Evolutionary conservation across 306 rosid genomes (phyloP), one percentile per base, ranked within the genome.

Genomic region (Gleditsia sinensis): DNA sequence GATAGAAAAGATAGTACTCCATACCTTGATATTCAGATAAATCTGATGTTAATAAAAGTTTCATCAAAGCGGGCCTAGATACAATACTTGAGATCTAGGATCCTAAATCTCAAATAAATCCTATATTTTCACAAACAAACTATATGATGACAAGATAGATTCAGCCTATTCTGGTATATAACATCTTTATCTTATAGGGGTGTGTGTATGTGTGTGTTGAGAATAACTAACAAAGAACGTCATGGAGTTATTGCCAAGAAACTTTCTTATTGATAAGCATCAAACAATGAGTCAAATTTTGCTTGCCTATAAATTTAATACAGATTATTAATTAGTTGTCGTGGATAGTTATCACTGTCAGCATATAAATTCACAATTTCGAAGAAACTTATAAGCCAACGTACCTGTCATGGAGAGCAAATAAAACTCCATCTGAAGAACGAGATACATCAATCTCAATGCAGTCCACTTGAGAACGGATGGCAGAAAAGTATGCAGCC

Each of bases 391-490:
- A 28, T 67, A 80, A 48, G 40, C 40, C 6, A 55, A 53, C 10
- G 51, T 80, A 92, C 98, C 97, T 91, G 62, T 93, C 98, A 72
- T 93, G 98, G 23, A 91, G 91, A n/a, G 98, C 96, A 43, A 93
- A 86, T 80, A 93, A 69, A 63, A 89, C 81, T 50, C 97, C 93
- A 67, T 93, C 97, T 1, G 81, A 83, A 82, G 98, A 91, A 39
- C 97, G 97, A 85, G 98, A 93, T 11, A 88, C 96, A 14, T 93
- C 98, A 69, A 93, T 89, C 91, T 93, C 98, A 33, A 93, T 71
- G 71, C 98, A 93, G 61, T 93, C 95, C 3, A 84, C 96, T 57
- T 76, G 84, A 81, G 96, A 85, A 33, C 24, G 71, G 74, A 93
- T 81, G 46, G 97, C 98, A 25, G 69, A 77, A 60, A 10, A 70